Base-by-base conservation (phyloP, 441 rosid species). In the Mallotus repandus region DNA sequence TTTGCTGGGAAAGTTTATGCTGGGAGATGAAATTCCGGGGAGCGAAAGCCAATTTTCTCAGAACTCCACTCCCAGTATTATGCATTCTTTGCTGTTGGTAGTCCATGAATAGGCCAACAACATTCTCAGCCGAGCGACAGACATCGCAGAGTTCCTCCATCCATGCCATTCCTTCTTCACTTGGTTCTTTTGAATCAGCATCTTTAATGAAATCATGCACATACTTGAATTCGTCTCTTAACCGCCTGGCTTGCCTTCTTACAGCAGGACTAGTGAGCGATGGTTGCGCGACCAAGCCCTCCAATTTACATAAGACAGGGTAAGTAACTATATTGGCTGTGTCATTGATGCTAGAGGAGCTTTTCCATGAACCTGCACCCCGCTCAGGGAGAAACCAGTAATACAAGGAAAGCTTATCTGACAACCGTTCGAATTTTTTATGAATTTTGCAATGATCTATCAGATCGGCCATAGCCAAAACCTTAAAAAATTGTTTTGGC, bases 221-320 rank as follows among this genome's bases (percentile, higher is more conserved):
- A 22, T 13, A 66, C 41, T 22, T 25, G 41, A 48, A 49, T 66
- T 48, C 41, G 2, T 66, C 56, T 66, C 45, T 50, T 50, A 66
- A 66, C 45, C 70, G 6, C 58, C 22, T 35, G 66, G 66, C 66
- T 62, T 38, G 66, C 66, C 7, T 62, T 38, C 66, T 62, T 21
- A 62, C 22, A 16, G 19, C 46, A 35, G 48, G 48, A 18, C 29
- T 35, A 4, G 38, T 11, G 21, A 35, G 66, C 7, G 6, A 6
- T 18, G 38, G 21, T 4, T 35, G 21, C 2, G 48, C 19, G 0
- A 16, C 46, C 22, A 62, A 7, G 4, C 5, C 46, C 38, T 18
- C 22, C 21, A 62, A 15, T 38, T 62, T 35, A 35, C 12, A 8
- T 16, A 62, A 7, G 48, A 38, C 66, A 35, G 48, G 66, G 16